Conservation (phyloP, 129 eudicot species). For the Heracleum sosnowskyi region DNA sequence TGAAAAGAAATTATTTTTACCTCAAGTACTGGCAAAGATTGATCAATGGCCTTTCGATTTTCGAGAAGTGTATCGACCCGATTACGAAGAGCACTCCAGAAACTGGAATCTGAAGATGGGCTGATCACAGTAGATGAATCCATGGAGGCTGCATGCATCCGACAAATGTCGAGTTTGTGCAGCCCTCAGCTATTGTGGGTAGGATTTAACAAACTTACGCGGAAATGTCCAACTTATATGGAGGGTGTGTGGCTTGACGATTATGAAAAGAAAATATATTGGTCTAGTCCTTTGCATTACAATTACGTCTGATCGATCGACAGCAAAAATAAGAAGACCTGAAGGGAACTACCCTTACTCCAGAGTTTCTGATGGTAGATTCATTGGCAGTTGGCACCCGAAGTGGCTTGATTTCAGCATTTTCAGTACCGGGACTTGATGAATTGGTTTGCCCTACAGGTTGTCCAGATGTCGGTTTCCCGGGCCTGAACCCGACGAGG, state of each 20-base stretch:
- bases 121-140: conserved; percentile 37
- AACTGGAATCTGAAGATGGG: conserved; percentile 73
- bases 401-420: conserved; percentile 25
- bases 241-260: too few species aligned
- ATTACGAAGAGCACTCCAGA: conserved; percentile 66
- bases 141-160: too few species aligned
- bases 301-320: too few species aligned
- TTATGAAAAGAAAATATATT: too few species aligned
- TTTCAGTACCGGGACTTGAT: conserved; percentile 27
- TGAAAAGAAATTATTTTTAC: conserved; percentile 5
- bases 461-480: conserved; percentile 45
- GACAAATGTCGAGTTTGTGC: too few species aligned
- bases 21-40: conserved; percentile 13
- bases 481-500: conserved; percentile 35
- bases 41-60: conserved; percentile 35
- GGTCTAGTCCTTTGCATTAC: too few species aligned
- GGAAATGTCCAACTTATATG: too few species aligned
- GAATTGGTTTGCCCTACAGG: conserved; percentile 31
- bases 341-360: conserved; percentile 55
- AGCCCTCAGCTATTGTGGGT: too few species aligned
- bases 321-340: too few species aligned
- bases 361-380: conserved; percentile 33
- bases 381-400: conserved; percentile 23
- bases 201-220: too few species aligned
- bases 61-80: conserved; percentile 61